Conservation (phyloP, 176 grass and related monocot genomes). For the Musa acuminata region DNA sequence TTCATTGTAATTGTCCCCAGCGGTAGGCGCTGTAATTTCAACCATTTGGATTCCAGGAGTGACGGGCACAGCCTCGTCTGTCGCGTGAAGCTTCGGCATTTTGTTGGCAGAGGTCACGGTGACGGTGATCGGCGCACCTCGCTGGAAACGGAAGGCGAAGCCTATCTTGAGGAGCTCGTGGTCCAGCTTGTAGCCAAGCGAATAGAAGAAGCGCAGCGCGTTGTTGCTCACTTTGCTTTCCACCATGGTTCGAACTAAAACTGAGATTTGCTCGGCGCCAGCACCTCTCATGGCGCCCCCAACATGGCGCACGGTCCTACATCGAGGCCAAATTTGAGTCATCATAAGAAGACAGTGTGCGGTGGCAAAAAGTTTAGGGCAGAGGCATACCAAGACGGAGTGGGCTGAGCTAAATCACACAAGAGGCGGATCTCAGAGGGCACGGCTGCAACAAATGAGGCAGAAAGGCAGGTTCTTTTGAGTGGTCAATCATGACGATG, state of each 20-base stretch:
- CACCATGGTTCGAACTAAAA: conserved; percentile 53
- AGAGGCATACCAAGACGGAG: conserved; percentile 65
- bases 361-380: conserved; percentile 5
- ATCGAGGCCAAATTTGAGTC: background rate
- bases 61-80: conserved; percentile 58
- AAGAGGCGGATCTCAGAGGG: conserved; percentile 63
- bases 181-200: conserved; percentile 81
- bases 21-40: conserved; percentile 82
- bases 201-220: conserved; percentile 75
- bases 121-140: conserved; percentile 66
- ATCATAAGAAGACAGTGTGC: background rate
- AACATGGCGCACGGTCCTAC: conserved; percentile 67
- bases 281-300: conserved; percentile 83
- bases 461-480: conserved; percentile 25
- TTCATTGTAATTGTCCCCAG: conserved; percentile 73
- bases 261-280: conserved; percentile 81
- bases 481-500: background rate
- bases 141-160: conserved; percentile 64
- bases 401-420: conserved; percentile 72
- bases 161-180: conserved; percentile 83
- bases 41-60: conserved; percentile 86
- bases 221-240: conserved; percentile 90
- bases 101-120: conserved; percentile 72
- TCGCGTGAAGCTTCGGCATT: conserved; percentile 67
- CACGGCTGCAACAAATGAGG: conserved; percentile 46